These are phyloP conservation scores for Byssoonygena ceratinophila DNA, from an alignment of 2,329 filamentous ascomycete genomes.

Conservation along the genomic window DNA sequence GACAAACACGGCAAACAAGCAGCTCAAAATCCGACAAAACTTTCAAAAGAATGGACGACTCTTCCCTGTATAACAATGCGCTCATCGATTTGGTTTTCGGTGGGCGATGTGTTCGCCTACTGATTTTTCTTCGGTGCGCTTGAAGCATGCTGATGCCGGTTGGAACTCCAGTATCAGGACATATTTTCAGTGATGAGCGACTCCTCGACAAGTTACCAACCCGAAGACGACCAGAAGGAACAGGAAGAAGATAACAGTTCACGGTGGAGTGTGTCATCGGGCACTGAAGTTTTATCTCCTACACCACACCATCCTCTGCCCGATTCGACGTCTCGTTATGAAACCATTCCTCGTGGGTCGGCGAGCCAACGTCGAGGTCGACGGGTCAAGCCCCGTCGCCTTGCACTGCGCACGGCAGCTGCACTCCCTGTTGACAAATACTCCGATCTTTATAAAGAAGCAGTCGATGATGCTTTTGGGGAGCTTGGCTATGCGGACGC, in stretches of 20 bases:
- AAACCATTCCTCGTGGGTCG: slow-evolving; percentile 7
- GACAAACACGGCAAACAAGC: slow-evolving; percentile 14
- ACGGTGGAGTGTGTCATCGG: background rate
- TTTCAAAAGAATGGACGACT: background rate
- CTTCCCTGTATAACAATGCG: no score
- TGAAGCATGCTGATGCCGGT: slow-evolving; percentile 3
- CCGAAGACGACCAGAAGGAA: slow-evolving; percentile 22
- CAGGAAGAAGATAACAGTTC: slow-evolving; percentile 10
- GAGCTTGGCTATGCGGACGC: slow-evolving; percentile 7
- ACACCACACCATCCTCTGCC: slow-evolving; percentile 14
- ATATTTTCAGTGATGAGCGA: slow-evolving; percentile 29
- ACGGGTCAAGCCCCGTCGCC: background rate
- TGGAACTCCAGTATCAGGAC: background rate
- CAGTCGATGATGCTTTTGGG: slow-evolving; percentile 38
- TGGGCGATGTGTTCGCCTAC: slow-evolving; percentile 11
- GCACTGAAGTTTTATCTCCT: slow-evolving; percentile 14
- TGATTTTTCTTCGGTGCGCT: slow-evolving; percentile 1
- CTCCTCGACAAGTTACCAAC: slow-evolving; percentile 24
- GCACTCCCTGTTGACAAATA: slow-evolving; percentile 34
- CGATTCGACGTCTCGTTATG: background rate
- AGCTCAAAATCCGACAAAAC: background rate
- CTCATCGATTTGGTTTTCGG: background rate
- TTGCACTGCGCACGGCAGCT: slow-evolving; percentile 6
- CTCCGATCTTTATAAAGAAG: slow-evolving; percentile 44
- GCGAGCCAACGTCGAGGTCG: slow-evolving; percentile 1